These are phyloP conservation scores for Colletotrichum chrysophilum DNA, from an alignment of 2,329 filamentous ascomycete species.

Conservation along the genomic window DNA sequence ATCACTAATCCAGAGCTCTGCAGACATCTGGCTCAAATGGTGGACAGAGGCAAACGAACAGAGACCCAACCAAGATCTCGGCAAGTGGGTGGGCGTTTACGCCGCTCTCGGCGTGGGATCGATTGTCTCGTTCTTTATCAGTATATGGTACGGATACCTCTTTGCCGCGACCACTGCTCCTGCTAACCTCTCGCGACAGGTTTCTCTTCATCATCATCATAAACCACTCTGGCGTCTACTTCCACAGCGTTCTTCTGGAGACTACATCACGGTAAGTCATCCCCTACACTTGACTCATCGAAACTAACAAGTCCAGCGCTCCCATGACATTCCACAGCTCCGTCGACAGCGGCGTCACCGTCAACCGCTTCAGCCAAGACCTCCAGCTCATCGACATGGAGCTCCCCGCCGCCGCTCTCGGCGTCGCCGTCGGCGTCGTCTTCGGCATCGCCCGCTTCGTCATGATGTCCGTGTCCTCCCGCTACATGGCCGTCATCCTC, in stretches of 20 bases:
- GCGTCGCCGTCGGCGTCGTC: slow-evolving; percentile 15
- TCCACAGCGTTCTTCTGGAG: slow-evolving; percentile 30
- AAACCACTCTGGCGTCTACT: slow-evolving; percentile 31
- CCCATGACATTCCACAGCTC: slow-evolving; percentile 24
- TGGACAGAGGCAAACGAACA: slow-evolving; percentile 48
- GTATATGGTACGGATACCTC: not conserved
- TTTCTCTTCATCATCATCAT: slow-evolving; percentile 36
- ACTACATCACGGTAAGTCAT: slow-evolving; percentile 24
- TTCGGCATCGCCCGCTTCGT: slow-evolving; percentile 16
- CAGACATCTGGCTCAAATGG: slow-evolving; percentile 51
- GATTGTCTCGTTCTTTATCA: not conserved
- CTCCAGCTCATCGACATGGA: slow-evolving; percentile 27
- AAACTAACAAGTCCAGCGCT: not conserved
- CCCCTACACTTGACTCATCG: not conserved
- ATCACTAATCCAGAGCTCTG: not conserved
- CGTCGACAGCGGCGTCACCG: slow-evolving; percentile 24
- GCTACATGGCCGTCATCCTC: slow-evolving; percentile 36
- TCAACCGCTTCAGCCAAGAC: slow-evolving; percentile 28
- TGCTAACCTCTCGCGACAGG: slow-evolving; percentile 13
- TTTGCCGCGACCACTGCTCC: not conserved
- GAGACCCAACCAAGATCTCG: slow-evolving; percentile 38
- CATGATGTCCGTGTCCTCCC: slow-evolving; percentile 30
- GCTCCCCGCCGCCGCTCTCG: slow-evolving; percentile 24
- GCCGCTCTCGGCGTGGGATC: slow-evolving; percentile 16
- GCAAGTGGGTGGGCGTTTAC: slow-evolving; percentile 42